A percentile compares a stretch with the other conserved stretches of the same genome.
Conservation (phyloP, 1,139 yeast species). For the Groenewaldozyma sp. region DNA sequence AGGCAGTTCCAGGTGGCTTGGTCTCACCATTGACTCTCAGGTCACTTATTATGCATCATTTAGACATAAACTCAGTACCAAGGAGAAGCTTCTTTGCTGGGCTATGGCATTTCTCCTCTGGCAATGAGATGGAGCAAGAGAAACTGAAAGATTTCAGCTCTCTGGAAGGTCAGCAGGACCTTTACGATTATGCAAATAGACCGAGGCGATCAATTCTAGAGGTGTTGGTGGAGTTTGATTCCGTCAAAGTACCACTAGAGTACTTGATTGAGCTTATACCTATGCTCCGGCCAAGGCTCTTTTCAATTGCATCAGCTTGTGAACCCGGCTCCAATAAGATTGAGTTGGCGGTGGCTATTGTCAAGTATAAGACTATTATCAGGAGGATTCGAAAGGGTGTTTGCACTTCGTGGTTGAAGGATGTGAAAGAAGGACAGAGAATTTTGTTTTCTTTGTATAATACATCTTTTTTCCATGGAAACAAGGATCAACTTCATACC, state of each 20-base stretch:
- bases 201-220: slow-evolving; percentile 86
- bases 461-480: slow-evolving; percentile 19
- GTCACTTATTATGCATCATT: slow-evolving; percentile 62
- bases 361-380: slow-evolving; percentile 76
- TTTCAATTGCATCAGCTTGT: slow-evolving; percentile 63
- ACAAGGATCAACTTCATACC: neutral
- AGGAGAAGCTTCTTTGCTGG: slow-evolving; percentile 63
- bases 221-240: slow-evolving; percentile 68
- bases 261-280: slow-evolving; percentile 75
- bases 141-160: slow-evolving; percentile 65
- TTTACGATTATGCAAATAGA: slow-evolving; percentile 81
- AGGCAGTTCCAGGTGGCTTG: slow-evolving; percentile 44
- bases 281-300: slow-evolving; percentile 64
- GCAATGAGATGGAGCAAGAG: slow-evolving; percentile 56
- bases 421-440: slow-evolving; percentile 38
- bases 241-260: slow-evolving; percentile 63
- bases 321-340: slow-evolving; percentile 25
- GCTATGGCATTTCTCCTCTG: slow-evolving; percentile 62
- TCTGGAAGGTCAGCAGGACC: slow-evolving; percentile 58
- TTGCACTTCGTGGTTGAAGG: slow-evolving; percentile 69
- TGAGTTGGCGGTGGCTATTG: slow-evolving; percentile 72
- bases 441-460: slow-evolving; percentile 44
- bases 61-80: slow-evolving; percentile 79
- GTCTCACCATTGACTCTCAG: slow-evolving; percentile 55
- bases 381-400: slow-evolving; percentile 70